phyloP scores from a whole-genome alignment of 257 asterid genomes.

The Apocynum venetum region DNA sequence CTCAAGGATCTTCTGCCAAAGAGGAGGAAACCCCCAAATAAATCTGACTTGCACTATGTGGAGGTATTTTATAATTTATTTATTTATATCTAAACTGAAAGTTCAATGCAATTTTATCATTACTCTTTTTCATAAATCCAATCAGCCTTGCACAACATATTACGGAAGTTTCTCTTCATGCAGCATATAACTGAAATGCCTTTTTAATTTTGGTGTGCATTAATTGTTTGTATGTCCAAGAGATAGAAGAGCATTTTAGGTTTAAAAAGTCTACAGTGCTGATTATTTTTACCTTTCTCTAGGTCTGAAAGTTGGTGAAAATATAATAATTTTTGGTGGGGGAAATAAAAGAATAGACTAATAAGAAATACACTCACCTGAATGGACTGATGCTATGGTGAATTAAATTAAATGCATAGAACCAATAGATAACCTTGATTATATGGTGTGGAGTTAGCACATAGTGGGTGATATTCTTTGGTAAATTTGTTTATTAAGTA shows the following conservation, averaged over 20 bases:
- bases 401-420: too few relatives aligned
- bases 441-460: too few relatives aligned
- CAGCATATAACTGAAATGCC: not conserved
- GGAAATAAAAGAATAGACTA: too few relatives aligned
- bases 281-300: not conserved
- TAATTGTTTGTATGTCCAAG: not conserved
- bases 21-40: slow-evolving; percentile 37
- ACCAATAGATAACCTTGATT: too few relatives aligned
- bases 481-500: too few relatives aligned
- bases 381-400: too few relatives aligned
- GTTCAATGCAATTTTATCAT: not conserved
- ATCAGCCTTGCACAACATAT: not conserved
- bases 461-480: too few relatives aligned
- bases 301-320: not conserved
- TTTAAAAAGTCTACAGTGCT: not conserved
- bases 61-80: slow-evolving; percentile 42
- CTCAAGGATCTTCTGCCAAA: slow-evolving; percentile 57
- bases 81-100: not conserved
- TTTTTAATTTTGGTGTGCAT: not conserved
- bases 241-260: not conserved
- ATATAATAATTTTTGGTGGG: too few relatives aligned
- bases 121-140: too few relatives aligned
- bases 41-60: slow-evolving; percentile 52
- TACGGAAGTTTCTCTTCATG: not conserved
- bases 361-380: too few relatives aligned